Base-by-base conservation (phyloP, 139 green algal genomes). In the Chlamydomonas schloesseri region DNA sequence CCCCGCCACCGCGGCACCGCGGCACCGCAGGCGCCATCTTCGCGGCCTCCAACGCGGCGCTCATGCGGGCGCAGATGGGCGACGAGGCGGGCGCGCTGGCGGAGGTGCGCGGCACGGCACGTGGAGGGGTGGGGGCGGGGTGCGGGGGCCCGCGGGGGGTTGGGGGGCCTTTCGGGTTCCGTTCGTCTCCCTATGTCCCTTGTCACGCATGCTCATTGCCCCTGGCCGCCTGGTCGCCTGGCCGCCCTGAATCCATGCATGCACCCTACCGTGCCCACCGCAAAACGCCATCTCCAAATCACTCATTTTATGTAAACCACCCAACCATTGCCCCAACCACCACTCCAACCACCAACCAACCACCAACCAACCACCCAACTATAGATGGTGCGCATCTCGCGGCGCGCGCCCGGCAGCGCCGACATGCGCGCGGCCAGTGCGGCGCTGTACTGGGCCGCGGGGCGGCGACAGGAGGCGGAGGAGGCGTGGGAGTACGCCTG, bases 401-500 rank as follows among this genome's bases (percentile, higher is more conserved):
- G 96, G 21, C 82, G 95, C 1, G 96, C 96, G 0, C 95, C 96
- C 0, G 96, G 96, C 33, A 93, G 73, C 26, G 92, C 93, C 0
- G 96, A 98, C 90, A 97, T 97, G 90, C 88, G 96, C 0, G 96
- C 94, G 5, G 96, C 94, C 14, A 91, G 98, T 29, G 93, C 96
- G 0, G 95, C 96, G 8, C 82, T 98, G 64, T 96, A 97, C 81
- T 98, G 93, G 90, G 62, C 50, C 31, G 62, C 78, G 37, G 96
- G 95, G 2, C 29, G 82, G 11, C 74, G 90, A 77, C 72, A 88
- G 21, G 37, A 88, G 37, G 95, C 96, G 26, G 96, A 98, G 77
- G 75, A 87, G 33, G 71, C 89, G 75, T 98, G 95, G 94, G 68
- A 96, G n/a, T 96, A 36, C 31, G 95, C 95, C 10, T 98, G 95